phyloP scores from a whole-genome alignment of 352 stramenopile species.

The Pythium dissimile region DNA sequence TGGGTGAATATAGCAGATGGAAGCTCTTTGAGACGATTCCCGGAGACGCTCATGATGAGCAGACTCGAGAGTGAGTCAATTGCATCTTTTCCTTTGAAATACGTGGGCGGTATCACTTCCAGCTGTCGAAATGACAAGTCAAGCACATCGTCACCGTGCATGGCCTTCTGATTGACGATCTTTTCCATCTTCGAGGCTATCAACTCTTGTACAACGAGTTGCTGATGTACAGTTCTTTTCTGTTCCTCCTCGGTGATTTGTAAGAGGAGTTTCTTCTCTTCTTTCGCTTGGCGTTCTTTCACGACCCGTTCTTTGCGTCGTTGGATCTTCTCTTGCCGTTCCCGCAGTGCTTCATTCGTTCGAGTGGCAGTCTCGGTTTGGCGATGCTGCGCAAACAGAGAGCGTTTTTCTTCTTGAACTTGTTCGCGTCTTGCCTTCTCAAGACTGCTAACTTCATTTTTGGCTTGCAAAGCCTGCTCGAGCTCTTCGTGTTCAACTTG shows the following conservation, averaged over 20 bases:
- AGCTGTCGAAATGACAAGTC: constrained; percentile 33
- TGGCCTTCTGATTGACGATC: constrained; percentile 48
- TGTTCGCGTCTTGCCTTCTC: constrained; percentile 41
- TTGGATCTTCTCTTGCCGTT: constrained; percentile 62
- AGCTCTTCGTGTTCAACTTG: constrained; percentile 51
- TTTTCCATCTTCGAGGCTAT: constrained; percentile 55
- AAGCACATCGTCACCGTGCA: constrained; percentile 46
- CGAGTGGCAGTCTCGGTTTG: constrained; percentile 44
- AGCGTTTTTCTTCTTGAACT: constrained; percentile 43
- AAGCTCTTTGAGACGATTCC: constrained; percentile 46
- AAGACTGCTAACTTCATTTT: constrained; percentile 46
- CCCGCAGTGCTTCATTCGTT: constrained; percentile 56
- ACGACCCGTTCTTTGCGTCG: constrained; percentile 53
- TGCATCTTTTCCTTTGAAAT: constrained; percentile 53
- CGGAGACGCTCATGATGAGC: constrained; percentile 57
- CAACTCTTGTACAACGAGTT: constrained; percentile 47
- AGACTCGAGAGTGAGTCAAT: constrained; percentile 54
- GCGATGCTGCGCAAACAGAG: constrained; percentile 44
- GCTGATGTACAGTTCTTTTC: constrained; percentile 41
- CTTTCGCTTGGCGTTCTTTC: constrained; percentile 51
- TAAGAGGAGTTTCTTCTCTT: constrained; percentile 45
- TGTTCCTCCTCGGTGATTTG: constrained; percentile 37
- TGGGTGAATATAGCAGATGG: constrained; percentile 50
- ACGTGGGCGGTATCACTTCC: constrained; percentile 32
- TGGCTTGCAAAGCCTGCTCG: constrained; percentile 37